Evolutionary conservation across 805 yeast species (phyloP).

Genomic region (Yarrowia sp.): DNA sequence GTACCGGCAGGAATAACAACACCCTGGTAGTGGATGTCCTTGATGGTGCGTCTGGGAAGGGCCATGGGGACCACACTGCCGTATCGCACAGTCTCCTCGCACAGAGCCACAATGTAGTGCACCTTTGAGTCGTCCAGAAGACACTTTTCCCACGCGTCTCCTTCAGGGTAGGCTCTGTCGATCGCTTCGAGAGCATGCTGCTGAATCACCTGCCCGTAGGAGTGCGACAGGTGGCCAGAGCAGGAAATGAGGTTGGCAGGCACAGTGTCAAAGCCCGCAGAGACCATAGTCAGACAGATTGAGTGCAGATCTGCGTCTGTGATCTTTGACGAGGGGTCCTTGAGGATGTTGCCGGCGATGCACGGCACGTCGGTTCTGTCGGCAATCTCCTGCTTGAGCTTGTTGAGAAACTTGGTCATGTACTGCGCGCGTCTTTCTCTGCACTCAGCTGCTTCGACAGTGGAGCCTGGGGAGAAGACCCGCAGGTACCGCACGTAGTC

Average conservation of each 20-base stretch:
- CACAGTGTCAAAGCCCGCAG: constrained; percentile 76
- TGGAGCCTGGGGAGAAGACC: constrained; percentile 38
- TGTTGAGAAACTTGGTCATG: constrained; percentile 37
- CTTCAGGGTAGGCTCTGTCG: constrained; percentile 37
- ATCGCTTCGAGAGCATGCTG: constrained; percentile 46
- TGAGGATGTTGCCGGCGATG: constrained; percentile 42
- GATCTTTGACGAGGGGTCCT: constrained; percentile 34
- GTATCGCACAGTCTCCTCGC: constrained; percentile 60
- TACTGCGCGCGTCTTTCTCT: constrained; percentile 40
- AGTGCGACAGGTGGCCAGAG: constrained; percentile 55
- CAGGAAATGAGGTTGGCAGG: constrained; percentile 62
- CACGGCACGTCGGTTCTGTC: constrained; percentile 38
- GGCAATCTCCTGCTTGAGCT: constrained; percentile 34
- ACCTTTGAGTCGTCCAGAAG: constrained; percentile 39
- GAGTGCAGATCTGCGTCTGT: constrained; percentile 51
- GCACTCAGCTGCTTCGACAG: constrained; percentile 34
- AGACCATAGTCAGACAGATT: constrained; percentile 69
- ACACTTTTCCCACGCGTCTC: constrained; percentile 36
- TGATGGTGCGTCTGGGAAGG: constrained; percentile 61
- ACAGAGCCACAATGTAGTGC: constrained; percentile 54
- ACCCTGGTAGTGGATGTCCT: constrained; percentile 45
- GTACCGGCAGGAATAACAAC: constrained; percentile 56
- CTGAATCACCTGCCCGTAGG: constrained; percentile 45
- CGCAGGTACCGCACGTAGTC: constrained; percentile 43
- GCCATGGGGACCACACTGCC: constrained; percentile 67